These are phyloP conservation scores for Phoma sp. DNA, from an alignment of 2,329 filamentous ascomycete species.

Conservation along the genomic window DNA sequence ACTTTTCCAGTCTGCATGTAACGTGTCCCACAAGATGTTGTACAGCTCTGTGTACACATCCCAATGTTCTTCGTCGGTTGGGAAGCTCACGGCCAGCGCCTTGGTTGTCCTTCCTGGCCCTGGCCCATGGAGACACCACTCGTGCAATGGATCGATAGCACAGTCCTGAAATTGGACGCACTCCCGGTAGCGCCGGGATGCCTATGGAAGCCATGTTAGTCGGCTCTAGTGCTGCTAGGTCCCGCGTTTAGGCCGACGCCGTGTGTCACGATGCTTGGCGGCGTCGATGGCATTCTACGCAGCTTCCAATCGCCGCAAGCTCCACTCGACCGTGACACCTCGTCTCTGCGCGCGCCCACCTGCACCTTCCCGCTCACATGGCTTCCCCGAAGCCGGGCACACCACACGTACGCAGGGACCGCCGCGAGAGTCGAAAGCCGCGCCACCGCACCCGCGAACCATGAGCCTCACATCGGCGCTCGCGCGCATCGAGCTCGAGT, in stretches of 20 bases:
- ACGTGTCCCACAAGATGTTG: slow-evolving; percentile 2
- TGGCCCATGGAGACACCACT: slow-evolving; percentile 6
- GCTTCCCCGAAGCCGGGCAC: slow-evolving; percentile 21
- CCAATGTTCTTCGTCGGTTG: not conserved
- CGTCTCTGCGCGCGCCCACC: slow-evolving; percentile 10
- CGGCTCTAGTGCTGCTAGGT: too few relatives aligned
- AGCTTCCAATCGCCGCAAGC: not conserved
- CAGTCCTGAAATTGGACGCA: slow-evolving; percentile 14
- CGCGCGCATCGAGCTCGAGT: slow-evolving; percentile 30
- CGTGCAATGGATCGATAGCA: slow-evolving; percentile 3
- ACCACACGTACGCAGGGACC: slow-evolving; percentile 15
- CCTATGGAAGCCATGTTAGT: too few relatives aligned
- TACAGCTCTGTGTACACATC: slow-evolving; percentile 6
- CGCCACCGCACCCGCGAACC: slow-evolving; percentile 25
- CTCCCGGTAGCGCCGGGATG: too few relatives aligned
- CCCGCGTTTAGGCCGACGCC: too few relatives aligned
- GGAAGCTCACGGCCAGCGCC: not conserved
- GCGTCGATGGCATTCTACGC: not conserved
- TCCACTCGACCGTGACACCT: slow-evolving; percentile 22
- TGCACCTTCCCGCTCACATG: slow-evolving; percentile 26
- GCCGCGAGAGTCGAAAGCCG: slow-evolving; percentile 25
- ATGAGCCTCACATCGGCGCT: slow-evolving; percentile 41
- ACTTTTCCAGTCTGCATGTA: slow-evolving; percentile 12
- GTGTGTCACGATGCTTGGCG: not conserved
- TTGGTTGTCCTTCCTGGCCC: not conserved